Percentiles rank a stretch among this genome's conserved stretches.
These are phyloP conservation scores for Quercus parvula DNA, from an alignment of 306 rosid genomes.

Conservation along the genomic window DNA sequence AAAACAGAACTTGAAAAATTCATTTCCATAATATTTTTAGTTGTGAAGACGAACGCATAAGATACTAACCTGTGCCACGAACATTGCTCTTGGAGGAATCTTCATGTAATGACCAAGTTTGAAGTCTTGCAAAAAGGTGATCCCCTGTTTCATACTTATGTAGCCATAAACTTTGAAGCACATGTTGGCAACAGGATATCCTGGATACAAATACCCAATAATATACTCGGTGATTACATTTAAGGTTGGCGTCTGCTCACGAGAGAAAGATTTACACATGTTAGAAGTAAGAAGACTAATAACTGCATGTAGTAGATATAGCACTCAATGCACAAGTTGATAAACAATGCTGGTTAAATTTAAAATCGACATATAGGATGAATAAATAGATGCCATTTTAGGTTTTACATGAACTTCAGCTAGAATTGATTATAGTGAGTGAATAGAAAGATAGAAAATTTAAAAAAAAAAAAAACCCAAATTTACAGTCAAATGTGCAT, in stretches of 20 bases:
- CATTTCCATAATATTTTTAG: neutral
- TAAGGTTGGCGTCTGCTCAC: constrained; percentile 51
- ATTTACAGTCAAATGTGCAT: neutral
- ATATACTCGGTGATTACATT: constrained; percentile 73
- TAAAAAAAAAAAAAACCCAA: neutral
- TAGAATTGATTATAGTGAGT: neutral
- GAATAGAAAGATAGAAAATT: neutral
- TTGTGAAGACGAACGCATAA: neutral
- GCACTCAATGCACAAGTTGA: neutral
- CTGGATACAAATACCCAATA: constrained; percentile 78
- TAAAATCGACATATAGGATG: neutral
- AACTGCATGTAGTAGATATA: neutral
- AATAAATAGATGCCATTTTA: neutral
- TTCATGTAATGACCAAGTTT: constrained; percentile 96
- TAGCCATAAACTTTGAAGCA: constrained; percentile 76
- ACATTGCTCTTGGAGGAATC: constrained; percentile 86
- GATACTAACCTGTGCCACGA: constrained; percentile 65
- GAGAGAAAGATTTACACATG: neutral
- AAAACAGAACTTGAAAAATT: neutral
- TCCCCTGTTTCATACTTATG: constrained; percentile 67
- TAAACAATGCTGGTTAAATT: neutral
- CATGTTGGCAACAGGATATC: constrained; percentile 78
- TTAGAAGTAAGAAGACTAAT: neutral
- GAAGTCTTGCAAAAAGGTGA: constrained; percentile 75
- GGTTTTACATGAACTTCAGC: neutral